These are phyloP conservation scores for Alternaria sp. DNA, from an alignment of 2,329 filamentous ascomycete species.

Conservation along the genomic window DNA sequence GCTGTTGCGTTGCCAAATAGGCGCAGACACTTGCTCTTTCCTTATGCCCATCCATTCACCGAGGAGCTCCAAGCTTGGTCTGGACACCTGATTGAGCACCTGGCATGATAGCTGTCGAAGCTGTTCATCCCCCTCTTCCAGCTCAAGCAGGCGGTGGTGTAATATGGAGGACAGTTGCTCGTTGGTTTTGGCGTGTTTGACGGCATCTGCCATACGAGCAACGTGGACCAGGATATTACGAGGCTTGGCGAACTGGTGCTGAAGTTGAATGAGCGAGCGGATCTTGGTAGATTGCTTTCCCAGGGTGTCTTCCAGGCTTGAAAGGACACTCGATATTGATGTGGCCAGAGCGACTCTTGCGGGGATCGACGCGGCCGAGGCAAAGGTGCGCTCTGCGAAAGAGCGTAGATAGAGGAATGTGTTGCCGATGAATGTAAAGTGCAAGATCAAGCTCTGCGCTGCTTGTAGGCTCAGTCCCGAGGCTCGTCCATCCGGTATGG, in stretches of 20 bases:
- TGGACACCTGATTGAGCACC: conserved; percentile 67
- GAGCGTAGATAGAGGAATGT: conserved; percentile 43
- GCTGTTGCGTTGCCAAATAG: conserved; percentile 34
- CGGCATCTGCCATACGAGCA: conserved; percentile 54
- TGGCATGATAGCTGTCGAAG: conserved; percentile 71
- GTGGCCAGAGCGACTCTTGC: conserved; percentile 52
- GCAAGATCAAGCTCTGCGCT: conserved; percentile 60
- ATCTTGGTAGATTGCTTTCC: conserved; percentile 34
- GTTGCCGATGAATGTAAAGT: conserved; percentile 49
- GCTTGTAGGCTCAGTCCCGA: conserved; percentile 58
- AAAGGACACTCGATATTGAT: conserved; percentile 48
- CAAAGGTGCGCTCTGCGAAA: conserved; percentile 47
- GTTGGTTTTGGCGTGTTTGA: conserved; percentile 52
- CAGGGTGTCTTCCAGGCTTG: conserved; percentile 50
- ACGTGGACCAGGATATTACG: conserved; percentile 62
- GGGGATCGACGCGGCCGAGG: conserved; percentile 43
- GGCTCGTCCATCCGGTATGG: conserved; percentile 53
- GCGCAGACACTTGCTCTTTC: conserved; percentile 46
- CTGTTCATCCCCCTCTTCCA: conserved; percentile 68
- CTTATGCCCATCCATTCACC: conserved; percentile 76
- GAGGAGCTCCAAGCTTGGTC: conserved; percentile 71
- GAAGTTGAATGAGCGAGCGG: conserved; percentile 50
- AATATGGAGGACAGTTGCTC: conserved; percentile 48
- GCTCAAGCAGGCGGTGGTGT: conserved; percentile 49
- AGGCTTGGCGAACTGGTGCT: conserved; percentile 52